These are phyloP conservation scores for Penicillium sumatraense DNA, from an alignment of 2,329 filamentous ascomycete species.

Conservation along the genomic window DNA sequence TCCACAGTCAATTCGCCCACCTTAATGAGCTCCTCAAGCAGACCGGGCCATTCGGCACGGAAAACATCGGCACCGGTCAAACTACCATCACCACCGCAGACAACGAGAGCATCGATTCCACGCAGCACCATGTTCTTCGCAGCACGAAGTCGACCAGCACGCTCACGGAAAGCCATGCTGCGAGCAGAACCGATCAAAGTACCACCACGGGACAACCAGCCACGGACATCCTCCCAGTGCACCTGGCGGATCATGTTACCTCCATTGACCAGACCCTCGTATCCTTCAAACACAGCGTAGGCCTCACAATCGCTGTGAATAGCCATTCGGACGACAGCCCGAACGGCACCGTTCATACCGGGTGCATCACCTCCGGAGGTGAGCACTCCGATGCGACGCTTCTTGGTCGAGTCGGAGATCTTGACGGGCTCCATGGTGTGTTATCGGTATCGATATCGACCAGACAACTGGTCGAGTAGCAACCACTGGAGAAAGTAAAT, in stretches of 20 bases:
- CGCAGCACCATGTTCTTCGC: slow-evolving; percentile 93
- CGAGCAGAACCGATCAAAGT: slow-evolving; percentile 95
- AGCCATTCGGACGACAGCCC: slow-evolving; percentile 88
- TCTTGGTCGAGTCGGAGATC: slow-evolving; percentile 49
- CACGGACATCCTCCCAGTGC: slow-evolving; percentile 91
- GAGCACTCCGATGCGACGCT: slow-evolving; percentile 81
- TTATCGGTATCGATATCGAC: slow-evolving; percentile 16
- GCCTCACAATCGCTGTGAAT: slow-evolving; percentile 82
- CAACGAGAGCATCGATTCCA: slow-evolving; percentile 93
- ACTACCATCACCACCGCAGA: slow-evolving; percentile 95
- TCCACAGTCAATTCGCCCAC: slow-evolving; percentile 71
- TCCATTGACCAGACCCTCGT: slow-evolving; percentile 90
- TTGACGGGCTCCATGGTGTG: slow-evolving; percentile 25
- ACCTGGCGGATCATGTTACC: slow-evolving; percentile 86
- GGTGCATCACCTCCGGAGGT: slow-evolving; percentile 93
- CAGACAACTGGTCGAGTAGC: slow-evolving; percentile 15
- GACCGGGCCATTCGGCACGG: slow-evolving; percentile 85
- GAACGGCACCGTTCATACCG: slow-evolving; percentile 91
- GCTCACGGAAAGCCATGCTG: slow-evolving; percentile 90
- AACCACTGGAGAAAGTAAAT: slow-evolving; percentile 10
- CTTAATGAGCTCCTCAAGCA: slow-evolving; percentile 81
- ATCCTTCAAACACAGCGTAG: slow-evolving; percentile 88
- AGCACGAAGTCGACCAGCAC: slow-evolving; percentile 77
- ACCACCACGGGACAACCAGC: slow-evolving; percentile 90
- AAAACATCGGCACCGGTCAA: slow-evolving; percentile 95